Conservation (phyloP, 371 early-diverging fungal genomes). For the Rhizomucor pusillus region DNA sequence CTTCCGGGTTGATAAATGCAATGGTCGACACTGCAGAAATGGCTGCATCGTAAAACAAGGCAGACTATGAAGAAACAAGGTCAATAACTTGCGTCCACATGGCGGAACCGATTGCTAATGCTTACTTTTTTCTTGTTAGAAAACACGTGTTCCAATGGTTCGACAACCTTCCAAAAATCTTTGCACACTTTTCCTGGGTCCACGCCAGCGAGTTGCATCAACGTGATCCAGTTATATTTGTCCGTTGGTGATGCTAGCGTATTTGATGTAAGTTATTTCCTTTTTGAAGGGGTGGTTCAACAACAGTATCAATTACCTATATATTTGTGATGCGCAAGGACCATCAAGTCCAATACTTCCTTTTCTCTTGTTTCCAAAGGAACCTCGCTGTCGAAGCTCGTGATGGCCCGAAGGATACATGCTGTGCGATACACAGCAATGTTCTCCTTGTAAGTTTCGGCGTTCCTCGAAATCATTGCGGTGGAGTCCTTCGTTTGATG, state of each 20-base stretch:
- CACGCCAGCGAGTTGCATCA: constrained; percentile 71
- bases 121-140: constrained; percentile 11
- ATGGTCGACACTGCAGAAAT: constrained; percentile 55
- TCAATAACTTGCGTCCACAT: not conserved
- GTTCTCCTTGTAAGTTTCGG: constrained; percentile 45
- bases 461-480: constrained; percentile 49
- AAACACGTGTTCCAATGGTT: constrained; percentile 36
- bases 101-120: not conserved
- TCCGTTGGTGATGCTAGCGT: constrained; percentile 55
- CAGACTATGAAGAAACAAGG: constrained; percentile 31
- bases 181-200: constrained; percentile 68
- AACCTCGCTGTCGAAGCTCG: constrained; percentile 40
- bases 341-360: constrained; percentile 62
- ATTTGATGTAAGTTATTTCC: not conserved
- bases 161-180: constrained; percentile 37
- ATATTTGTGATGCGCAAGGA: constrained; percentile 72
- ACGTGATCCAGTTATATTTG: constrained; percentile 81
- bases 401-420: constrained; percentile 63
- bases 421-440: constrained; percentile 53
- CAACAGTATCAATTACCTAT: constrained; percentile 29
- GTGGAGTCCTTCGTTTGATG: constrained; percentile 52
- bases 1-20: constrained; percentile 54
- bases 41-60: constrained; percentile 54
- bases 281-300: not conserved
- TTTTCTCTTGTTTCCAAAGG: constrained; percentile 37